Base-by-base conservation (phyloP, 371 early-diverging fungal species). In the Phascolomyces articulosus region DNA sequence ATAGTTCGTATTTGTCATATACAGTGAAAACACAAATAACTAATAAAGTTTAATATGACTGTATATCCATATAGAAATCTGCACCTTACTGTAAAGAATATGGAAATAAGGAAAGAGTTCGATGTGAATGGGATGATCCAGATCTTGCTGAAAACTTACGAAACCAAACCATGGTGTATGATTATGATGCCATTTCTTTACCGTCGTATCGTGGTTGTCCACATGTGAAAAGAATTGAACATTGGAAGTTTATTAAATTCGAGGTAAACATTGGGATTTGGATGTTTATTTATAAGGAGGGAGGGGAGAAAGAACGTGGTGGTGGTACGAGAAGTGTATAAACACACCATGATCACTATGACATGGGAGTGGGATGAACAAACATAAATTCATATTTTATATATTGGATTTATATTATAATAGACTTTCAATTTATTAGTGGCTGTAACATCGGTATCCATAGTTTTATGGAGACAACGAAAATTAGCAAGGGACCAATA, bases 11-110 rank as follows among this genome's bases (percentile, higher is more conserved):
- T n/a, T n/a, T n/a, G n/a, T n/a, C n/a, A n/a, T n/a, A n/a, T n/a
- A n/a, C n/a, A n/a, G n/a, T n/a, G n/a, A n/a, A n/a, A n/a, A n/a
- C n/a, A n/a, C n/a, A n/a, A n/a, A n/a, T n/a, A n/a, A n/a, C n/a
- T n/a, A n/a, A n/a, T n/a, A n/a, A n/a, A n/a, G n/a, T n/a, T n/a
- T n/a, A n/a, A n/a, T n/a, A n/a, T n/a, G n/a, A n/a, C n/a, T n/a
- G n/a, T n/a, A n/a, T n/a, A n/a, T n/a, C n/a, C n/a, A 56, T 21
- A 21, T 38, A 82, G 82, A 82, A 82, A 82, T 77, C 82, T 18
- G 63, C 67, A 34, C 66, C 72, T 2, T 77, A 77, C 65, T 82
- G 82, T 65, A 55, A 58, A 41, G 74, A 77, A 23, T 82, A 69
- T 62, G 82, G 82, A 6, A 82, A 79, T 55, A 82, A 77, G 54